Conservation (phyloP, 139 green algal genomes). For the Chlorella sp. region DNA sequence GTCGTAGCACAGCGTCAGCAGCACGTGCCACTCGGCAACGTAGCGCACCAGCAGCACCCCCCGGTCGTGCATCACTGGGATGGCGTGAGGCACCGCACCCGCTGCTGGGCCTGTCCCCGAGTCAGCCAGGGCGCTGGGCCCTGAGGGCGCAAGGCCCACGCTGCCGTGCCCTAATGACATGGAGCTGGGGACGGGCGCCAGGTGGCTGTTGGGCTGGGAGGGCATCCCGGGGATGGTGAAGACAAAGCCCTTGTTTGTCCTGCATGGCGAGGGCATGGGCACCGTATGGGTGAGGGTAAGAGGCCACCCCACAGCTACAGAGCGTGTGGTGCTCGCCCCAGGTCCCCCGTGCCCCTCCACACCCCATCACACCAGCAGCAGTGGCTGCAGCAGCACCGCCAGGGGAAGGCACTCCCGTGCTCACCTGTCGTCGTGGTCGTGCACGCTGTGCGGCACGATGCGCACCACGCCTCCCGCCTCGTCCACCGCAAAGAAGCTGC, state of each 20-base stretch:
- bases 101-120: background rate
- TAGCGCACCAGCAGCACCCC: slow-evolving; percentile 13
- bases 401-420: too few relatives aligned
- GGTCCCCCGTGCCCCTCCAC: too few relatives aligned
- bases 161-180: too few relatives aligned
- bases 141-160: too few relatives aligned
- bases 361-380: too few relatives aligned
- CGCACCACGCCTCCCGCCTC: slow-evolving; percentile 20
- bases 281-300: too few relatives aligned
- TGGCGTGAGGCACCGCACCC: background rate
- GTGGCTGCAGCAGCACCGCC: too few relatives aligned
- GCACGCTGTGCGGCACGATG: slow-evolving; percentile 23
- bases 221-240: background rate
- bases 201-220: too few relatives aligned
- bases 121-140: background rate
- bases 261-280: too few relatives aligned
- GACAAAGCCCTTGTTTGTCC: background rate
- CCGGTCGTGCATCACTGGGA: background rate
- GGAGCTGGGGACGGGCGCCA: too few relatives aligned
- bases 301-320: too few relatives aligned
- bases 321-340: too few relatives aligned
- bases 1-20: slow-evolving; percentile 52
- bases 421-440: slow-evolving; percentile 8
- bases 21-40: slow-evolving; percentile 22
- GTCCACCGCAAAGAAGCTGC: slow-evolving; percentile 39